These are phyloP conservation scores for Lachancea sp. DNA, from an alignment of 805 yeast species.

Conservation along the genomic window DNA sequence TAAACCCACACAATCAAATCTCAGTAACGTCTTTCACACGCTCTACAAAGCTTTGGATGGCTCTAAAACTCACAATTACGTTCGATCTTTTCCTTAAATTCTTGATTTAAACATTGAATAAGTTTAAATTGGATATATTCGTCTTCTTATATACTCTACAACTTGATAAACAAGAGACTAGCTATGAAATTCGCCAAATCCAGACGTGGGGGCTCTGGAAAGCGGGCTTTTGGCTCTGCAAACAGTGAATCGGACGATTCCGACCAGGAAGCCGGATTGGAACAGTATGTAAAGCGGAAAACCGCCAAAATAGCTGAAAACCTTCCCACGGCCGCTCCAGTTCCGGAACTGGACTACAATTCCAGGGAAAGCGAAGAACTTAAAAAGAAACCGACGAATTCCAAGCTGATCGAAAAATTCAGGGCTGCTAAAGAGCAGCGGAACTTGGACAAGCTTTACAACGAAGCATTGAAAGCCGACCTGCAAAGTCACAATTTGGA, in stretches of 20 bases:
- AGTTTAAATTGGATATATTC: no score
- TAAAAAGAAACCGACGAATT: neutral
- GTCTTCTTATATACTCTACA: neutral
- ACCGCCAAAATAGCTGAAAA: slow-evolving; percentile 12
- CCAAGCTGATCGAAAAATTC: slow-evolving; percentile 37
- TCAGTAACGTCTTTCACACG: neutral
- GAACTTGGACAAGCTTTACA: slow-evolving; percentile 39
- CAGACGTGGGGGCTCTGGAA: neutral
- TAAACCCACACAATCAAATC: neutral
- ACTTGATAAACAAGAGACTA: neutral
- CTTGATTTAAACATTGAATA: neutral
- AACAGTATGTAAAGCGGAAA: slow-evolving; percentile 21
- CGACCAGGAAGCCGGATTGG: slow-evolving; percentile 39
- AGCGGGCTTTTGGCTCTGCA: slow-evolving; percentile 10
- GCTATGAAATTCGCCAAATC: neutral
- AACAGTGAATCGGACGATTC: slow-evolving; percentile 41
- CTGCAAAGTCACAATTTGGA: slow-evolving; percentile 35
- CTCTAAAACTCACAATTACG: no score
- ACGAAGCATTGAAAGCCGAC: slow-evolving; percentile 34
- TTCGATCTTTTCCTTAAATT: no score
- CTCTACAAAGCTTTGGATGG: neutral
- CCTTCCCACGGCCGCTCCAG: neutral
- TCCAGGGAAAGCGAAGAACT: neutral
- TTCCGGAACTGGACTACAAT: no score
- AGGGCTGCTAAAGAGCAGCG: slow-evolving; percentile 41